Evolutionary conservation across 148 eudicot genomes (phyloP).

Genomic region (Salicornia ramosissima): DNA sequence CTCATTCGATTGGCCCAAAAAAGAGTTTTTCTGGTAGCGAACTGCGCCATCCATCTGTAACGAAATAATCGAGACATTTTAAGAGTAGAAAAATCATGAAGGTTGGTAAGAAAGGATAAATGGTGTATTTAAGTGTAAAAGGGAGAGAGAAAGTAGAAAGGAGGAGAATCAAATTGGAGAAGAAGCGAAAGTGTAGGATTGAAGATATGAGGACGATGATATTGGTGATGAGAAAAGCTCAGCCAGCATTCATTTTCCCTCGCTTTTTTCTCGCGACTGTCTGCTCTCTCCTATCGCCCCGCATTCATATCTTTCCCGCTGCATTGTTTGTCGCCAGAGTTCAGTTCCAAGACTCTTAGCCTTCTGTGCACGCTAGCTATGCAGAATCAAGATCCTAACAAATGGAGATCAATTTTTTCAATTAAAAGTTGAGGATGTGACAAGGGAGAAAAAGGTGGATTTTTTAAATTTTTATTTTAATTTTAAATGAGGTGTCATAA

Average conservation of each 20-base stretch:
- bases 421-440: too few species aligned
- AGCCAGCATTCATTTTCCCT: background rate
- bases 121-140: too few species aligned
- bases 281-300: background rate
- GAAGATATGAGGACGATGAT: background rate
- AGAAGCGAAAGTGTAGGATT: constrained; percentile 21
- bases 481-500: too few species aligned
- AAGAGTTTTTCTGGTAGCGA: background rate
- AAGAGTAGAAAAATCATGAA: constrained; percentile 3
- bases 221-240: background rate
- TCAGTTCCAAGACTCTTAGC: too few species aligned
- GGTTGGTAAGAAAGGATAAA: background rate
- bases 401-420: too few species aligned
- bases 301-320: too few species aligned
- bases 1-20: background rate
- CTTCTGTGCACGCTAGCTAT: too few species aligned
- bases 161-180: background rate
- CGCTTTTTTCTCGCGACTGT: background rate
- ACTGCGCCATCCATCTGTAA: constrained; percentile 2
- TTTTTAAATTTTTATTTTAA: too few species aligned
- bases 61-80: constrained; percentile 5
- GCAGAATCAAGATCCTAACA: too few species aligned
- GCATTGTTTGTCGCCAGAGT: too few species aligned
- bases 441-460: too few species aligned
- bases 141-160: background rate